Percentiles rank a stretch among this genome's conserved stretches.
phyloP scores from a whole-genome alignment of 23 red algal genomes.

The Gracilaria domingensis region DNA sequence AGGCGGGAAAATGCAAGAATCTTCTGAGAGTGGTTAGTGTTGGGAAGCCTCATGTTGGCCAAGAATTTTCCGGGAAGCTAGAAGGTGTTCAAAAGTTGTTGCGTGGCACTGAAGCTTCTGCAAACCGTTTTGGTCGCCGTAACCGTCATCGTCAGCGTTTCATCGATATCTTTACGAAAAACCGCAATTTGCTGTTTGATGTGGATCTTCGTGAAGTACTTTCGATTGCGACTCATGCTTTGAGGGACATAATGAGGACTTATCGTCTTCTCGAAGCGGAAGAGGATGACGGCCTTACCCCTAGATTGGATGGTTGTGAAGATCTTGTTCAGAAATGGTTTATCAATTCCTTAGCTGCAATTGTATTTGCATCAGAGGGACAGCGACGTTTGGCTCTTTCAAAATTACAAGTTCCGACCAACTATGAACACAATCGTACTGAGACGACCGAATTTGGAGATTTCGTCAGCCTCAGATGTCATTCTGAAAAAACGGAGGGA shows the following conservation, averaged over 20 bases:
- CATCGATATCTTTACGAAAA: not conserved
- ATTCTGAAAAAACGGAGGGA: not conserved
- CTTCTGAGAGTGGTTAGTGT: not conserved
- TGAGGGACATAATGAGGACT: not conserved
- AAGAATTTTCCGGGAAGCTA: not conserved
- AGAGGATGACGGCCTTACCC: no score
- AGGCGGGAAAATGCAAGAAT: not conserved
- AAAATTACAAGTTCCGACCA: not conserved
- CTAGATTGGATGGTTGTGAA: not conserved
- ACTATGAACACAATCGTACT: not conserved
- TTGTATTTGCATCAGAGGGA: constrained; percentile 1
- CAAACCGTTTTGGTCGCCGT: not conserved
- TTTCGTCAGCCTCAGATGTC: not conserved
- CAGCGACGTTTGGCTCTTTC: constrained; percentile 11
- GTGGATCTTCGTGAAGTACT: not conserved
- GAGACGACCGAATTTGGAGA: not conserved
- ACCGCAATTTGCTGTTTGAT: not conserved
- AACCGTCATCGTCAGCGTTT: not conserved
- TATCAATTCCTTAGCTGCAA: not conserved
- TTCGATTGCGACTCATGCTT: not conserved
- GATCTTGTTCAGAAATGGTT: constrained; percentile 23
- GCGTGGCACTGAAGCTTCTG: not conserved
- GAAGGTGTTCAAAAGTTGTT: not conserved
- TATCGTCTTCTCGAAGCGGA: not conserved
- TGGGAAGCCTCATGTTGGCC: not conserved